Base-by-base conservation (phyloP, 2,329 filamentous ascomycete genomes). In the Capronia epimyces region DNA sequence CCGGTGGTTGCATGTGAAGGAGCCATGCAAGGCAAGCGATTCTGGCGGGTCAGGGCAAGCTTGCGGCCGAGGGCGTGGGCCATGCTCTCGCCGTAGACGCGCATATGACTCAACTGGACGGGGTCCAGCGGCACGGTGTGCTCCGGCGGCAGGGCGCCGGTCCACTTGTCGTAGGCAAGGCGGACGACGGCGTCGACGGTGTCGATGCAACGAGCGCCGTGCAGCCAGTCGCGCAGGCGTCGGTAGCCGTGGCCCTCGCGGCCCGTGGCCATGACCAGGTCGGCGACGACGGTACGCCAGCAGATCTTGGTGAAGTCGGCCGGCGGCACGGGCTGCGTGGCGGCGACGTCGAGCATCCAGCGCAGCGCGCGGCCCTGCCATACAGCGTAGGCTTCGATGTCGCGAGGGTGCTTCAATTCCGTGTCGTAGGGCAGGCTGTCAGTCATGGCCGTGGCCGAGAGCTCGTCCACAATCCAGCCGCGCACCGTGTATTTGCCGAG, bases 221-320 rank as follows among this genome's bases (percentile, higher is more conserved):
- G 10, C 13, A 15, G 3, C 48, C 47, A 51, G 39, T 51, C 40
- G 13, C 44, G 37, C 5, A 51, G 12, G 5, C 48, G 52, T 8
- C 10, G 12, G n/a, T 24, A 22, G 2, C 52, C 52, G n/a, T 24
- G 32, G 12, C 45, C 53, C 36, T 52, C 53, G 7, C 22, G n/a
- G 1, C 20, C 52, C 3, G 21, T 15, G 3, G 37, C 24, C 2
- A 27, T 43, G 39, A 48, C 32, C 9, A 55, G 41, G 27, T 55
- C 52, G 6, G 52, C 52, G n/a, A 50, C 43, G n/a, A 44, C 8
- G 9, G 49, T 49, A 2, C 41, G 52, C 52, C 52, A 55, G 49
- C 52, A 37, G 15, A 34, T 29, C 27, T 49, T 21, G n/a, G 31
- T 24, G 36, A 55, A 55, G 1, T 48, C 40, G 10, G 48, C 20